Evolutionary conservation across 805 yeast genomes (phyloP), one percentile per base, ranked within the genome.

Genomic region (Candida maris): DNA sequence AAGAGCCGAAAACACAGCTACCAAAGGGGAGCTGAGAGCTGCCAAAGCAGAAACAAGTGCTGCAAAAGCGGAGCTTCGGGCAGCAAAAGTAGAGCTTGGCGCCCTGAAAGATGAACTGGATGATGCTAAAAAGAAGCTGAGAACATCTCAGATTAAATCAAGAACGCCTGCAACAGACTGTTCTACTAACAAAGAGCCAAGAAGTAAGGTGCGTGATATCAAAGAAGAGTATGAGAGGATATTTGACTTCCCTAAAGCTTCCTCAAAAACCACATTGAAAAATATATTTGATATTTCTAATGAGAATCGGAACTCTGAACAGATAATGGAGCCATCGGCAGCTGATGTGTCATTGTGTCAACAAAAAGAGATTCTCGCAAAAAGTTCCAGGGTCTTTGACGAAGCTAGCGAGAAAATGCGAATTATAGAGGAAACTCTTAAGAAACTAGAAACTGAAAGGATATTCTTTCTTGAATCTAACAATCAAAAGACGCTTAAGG

Each of bases 51-150:
- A 25, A 16, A 12, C 28, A 12, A 25, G 28, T 25, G 28, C 28
- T 25, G 15, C 28, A 9, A 25, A 25, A 25, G 28, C 28, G 10
- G 28, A 25, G 14, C 28, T 25, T 7, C 10, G 28, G 28, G 28
- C 28, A 7, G 28, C 28, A 9, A 25, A 25, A 25, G 28, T 25
- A 7, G 28, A 25, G 28, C 7, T 8, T 9, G 14, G 28, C 28
- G 28, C 28, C 28, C 14, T 25, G 28, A 25, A 25, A 13, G 28
- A 25, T 25, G 28, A 25, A n/a, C 28, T 25, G 8, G 28, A 7
- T 8, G 28, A 25, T 9, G 14, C 14, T 8, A 25, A 25, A 13
- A 16, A 25, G 15, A 25, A 25, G 14, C 14, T 25, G 28, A n/a
- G 28, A 12, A 16, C 15, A n/a, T 7, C 28, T n/a, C 8, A 16